Evolutionary conservation across 2,329 filamentous ascomycete genomes (phyloP), one percentile per base, ranked within the genome.

Genomic region (Fusarium sp.): DNA sequence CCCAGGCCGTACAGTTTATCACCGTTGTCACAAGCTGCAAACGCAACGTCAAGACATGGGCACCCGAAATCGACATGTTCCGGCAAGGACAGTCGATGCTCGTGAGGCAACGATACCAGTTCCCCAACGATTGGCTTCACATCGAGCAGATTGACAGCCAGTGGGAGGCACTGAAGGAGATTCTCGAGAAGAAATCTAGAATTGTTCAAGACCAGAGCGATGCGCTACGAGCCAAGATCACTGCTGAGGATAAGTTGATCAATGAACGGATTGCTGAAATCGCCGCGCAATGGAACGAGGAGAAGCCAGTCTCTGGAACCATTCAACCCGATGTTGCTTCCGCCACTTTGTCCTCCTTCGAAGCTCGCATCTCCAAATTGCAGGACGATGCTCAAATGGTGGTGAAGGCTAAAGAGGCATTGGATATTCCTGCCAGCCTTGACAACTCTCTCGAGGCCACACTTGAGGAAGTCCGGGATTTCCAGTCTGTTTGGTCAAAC

Each of bases 401-500:
- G 13, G 89, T 91, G 6, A 97, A 93, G 75, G 96, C 96, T 3
- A 99, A 98, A 77, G 95, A 99, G 75, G 95, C 95, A 4, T 87
- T 99, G 37, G 93, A 97, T 72, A 84, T 99, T 37, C 91, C 94
- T 4, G 84, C 90, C 3, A 90, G 87, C 50, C 81, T 89, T 0
- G 92, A 97, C 67, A 91, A 90, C 47, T 88, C 89, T n/a, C 85
- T 99, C 19, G 83, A 86, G n/a, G 85, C 89, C 23, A 90, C 97
- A 9, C 82, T 98, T 14, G 94, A 98, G 73, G 95, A 99, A 77
- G 93, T 99, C 3, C 92, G 96, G 61, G 95, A 99, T 76, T 99
- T 99, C 80, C 96, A 97, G 78, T 97, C 94, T 17, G 95, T 99
- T 9, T 99, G 95, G 95, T 91, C 94, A 29, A 94, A 91, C 44